Conservation (phyloP, 192 early-diverging fungal species). For the Coemansia guatemalensis region DNA sequence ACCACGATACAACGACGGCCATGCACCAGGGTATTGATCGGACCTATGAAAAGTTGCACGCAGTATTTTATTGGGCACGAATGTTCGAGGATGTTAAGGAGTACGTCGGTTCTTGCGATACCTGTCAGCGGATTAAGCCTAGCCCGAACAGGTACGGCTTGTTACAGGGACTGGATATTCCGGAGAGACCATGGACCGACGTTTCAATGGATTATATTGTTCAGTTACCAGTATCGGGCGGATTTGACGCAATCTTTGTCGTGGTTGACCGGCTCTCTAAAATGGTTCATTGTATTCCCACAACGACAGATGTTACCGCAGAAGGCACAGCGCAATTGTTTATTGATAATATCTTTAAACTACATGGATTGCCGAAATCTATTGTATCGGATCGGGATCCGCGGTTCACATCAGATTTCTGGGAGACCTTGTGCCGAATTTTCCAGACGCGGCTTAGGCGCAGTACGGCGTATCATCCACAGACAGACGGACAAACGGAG, state of each 20-base stretch:
- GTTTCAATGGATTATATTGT: slow-evolving; percentile 17
- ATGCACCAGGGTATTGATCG: slow-evolving; percentile 1
- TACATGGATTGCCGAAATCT: slow-evolving; percentile 15
- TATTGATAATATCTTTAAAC: neutral
- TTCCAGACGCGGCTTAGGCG: slow-evolving; percentile 32
- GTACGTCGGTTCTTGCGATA: too few species aligned
- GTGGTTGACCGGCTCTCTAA: slow-evolving; percentile 8
- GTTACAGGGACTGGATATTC: neutral
- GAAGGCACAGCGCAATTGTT: neutral
- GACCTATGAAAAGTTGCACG: neutral
- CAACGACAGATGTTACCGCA: neutral
- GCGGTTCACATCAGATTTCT: slow-evolving; percentile 16
- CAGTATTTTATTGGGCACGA: neutral
- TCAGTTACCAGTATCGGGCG: neutral
- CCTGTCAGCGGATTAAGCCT: neutral
- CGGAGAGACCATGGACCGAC: neutral
- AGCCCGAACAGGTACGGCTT: neutral
- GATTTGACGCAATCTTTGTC: slow-evolving; percentile 3
- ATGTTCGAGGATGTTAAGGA: slow-evolving; percentile 7
- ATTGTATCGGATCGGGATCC: too few species aligned
- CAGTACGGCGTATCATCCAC: slow-evolving; percentile 45
- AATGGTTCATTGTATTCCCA: neutral
- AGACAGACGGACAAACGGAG: too few species aligned
- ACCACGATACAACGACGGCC: slow-evolving; percentile 11
- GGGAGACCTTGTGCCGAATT: slow-evolving; percentile 7